Base-by-base conservation (phyloP, 202 grass and related monocot genomes). In the Brachypodium distachyon region DNA sequence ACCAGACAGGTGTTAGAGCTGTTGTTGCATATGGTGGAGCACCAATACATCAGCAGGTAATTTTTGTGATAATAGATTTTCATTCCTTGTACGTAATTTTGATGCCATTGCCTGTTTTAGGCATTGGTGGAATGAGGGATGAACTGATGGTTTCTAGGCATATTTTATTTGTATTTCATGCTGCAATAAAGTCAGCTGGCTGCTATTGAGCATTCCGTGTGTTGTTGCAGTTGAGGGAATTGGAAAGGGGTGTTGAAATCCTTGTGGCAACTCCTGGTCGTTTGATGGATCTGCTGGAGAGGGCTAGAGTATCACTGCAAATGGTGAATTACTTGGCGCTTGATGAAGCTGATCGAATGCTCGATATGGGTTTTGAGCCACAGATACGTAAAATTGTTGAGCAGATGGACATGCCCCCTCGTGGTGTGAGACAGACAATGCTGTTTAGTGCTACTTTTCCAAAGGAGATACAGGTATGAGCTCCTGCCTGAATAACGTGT, bases 331-430 rank as follows among this genome's bases (percentile, higher is more conserved):
- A 83, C 61, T 85, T 99, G 32, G 89, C 92, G 62, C 89, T 99
- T 39, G 96, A 95, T 87, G 96, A 99, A 85, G 96, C 96, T 54
- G 92, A 99, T 87, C 85, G 96, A 54, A 99, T 99, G 96, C 90
- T 99, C 6, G 96, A 99, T 82, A 99, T 99, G 96, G 96, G 96
- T 52, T 99, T 99, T 41, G 96, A 99, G 77, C 96, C 96, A 77
- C 96, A 99, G 54, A 98, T 98, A 46, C 89, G 91, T 33, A 94
- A 91, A 56, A 98, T 94, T 84, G 95, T 98, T 61, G 95, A 98
- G 57, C 95, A 98, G 69, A 94, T 89, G 83, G 95, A 94, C 70
- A 98, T 98, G 95, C 91, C 95, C 3, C 63, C 84, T 54, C 91
- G 77, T 65, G 95, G 95, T 61, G 77, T 81, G 34, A 91, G 95